phyloP scores from a whole-genome alignment of 306 rosid genomes.

The Cicer chorassanicum region DNA sequence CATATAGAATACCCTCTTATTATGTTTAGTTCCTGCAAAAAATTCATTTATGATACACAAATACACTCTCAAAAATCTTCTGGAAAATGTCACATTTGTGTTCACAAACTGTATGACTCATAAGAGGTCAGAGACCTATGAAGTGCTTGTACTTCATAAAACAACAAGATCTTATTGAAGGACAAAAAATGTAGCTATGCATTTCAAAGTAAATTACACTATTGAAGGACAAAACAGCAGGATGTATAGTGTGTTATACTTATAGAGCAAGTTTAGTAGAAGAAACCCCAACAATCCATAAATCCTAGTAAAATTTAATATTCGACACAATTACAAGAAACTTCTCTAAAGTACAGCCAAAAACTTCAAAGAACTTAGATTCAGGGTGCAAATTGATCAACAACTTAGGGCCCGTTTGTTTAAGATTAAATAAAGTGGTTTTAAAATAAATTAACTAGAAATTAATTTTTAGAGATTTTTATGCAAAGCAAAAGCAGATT shows the following conservation, averaged over 20 bases:
- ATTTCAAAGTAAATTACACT: background rate
- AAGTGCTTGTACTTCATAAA: background rate
- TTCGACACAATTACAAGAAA: constrained; percentile 2
- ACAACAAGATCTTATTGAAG: background rate
- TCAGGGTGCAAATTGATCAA: background rate
- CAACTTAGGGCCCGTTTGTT: background rate
- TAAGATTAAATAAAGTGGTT: background rate
- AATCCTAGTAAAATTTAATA: background rate
- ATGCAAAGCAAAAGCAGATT: background rate
- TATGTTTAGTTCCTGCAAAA: background rate
- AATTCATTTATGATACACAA: background rate
- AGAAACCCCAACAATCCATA: background rate
- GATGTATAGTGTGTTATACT: background rate
- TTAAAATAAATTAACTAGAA: background rate
- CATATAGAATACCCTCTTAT: background rate
- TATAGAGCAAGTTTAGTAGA: background rate
- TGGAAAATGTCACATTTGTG: background rate
- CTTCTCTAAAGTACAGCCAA: background rate
- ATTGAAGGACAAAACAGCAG: background rate
- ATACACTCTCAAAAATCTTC: background rate
- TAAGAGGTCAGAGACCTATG: background rate
- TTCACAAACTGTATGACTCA: background rate
- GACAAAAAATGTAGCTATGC: background rate
- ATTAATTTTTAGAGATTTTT: background rate
- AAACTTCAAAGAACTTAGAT: background rate